phyloP scores from a whole-genome alignment of 495 filamentous ascomycete genomes.

The Gamarada debralockiae region DNA sequence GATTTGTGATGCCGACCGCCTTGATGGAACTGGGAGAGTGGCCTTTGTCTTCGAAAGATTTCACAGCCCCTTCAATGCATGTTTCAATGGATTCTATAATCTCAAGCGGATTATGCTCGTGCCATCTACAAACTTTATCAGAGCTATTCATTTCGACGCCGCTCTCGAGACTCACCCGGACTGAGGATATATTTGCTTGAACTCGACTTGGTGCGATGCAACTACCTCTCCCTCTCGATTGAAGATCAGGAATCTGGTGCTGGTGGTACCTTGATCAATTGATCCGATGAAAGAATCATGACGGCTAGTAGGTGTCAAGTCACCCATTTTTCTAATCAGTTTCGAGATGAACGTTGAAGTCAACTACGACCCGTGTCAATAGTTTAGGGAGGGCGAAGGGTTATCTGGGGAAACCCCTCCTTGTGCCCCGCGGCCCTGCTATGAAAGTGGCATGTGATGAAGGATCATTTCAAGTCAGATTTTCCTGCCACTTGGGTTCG shows the following conservation, averaged over 20 bases:
- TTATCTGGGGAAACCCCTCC: no score
- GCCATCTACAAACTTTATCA: conserved; percentile 59
- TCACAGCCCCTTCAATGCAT: conserved; percentile 80
- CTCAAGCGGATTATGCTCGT: conserved; percentile 87
- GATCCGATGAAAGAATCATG: conserved; percentile 44
- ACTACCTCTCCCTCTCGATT: conserved; percentile 74
- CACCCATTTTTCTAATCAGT: no score
- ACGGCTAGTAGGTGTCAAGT: no score
- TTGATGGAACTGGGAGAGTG: conserved; percentile 70
- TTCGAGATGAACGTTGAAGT: no score
- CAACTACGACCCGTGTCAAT: no score
- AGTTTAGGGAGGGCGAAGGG: no score
- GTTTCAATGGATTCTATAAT: conserved; percentile 72
- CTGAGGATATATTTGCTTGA: conserved; percentile 81
- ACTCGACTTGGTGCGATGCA: conserved; percentile 87
- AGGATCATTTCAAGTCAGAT: no score
- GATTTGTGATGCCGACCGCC: conserved; percentile 88
- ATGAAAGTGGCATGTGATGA: no score
- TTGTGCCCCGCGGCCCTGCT: no score
- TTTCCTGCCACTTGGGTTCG: no score
- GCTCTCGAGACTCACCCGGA: conserved; percentile 64
- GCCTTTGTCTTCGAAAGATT: conserved; percentile 66
- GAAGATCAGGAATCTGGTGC: conserved; percentile 92
- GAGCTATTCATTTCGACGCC: conserved; percentile 5
- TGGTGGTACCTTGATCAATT: conserved; percentile 93